Evolutionary conservation across 2,329 filamentous ascomycete genomes (phyloP), one percentile per base, ranked within the genome.

Genomic region (Arthrobotrys sphaeroides): DNA sequence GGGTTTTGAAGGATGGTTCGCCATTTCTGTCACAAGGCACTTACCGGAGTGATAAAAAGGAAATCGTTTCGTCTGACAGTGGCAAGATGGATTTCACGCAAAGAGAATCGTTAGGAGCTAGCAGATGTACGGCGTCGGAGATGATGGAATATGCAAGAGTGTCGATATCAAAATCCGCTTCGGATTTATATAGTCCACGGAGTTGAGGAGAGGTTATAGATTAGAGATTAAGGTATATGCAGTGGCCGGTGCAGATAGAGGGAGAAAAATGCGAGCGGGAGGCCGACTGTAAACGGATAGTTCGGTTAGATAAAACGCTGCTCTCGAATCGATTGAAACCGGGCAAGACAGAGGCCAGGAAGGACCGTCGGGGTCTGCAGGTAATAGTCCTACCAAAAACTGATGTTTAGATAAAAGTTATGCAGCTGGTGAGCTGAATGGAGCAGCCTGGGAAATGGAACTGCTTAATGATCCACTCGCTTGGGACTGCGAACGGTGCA

Each of bases 281-380:
- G 40, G 43, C 69, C 69, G 69, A 66, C 42, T 66, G 42, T 67
- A 61, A 67, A 73, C 69, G 69, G 69, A 73, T 67, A 73, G 62
- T 67, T 73, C 69, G 69, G 69, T 67, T 73, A 73, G 69, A 73
- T 73, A 73, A 67, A 73, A 73, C 69, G 69, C 69, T 47, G 69
- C 57, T 43, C 26, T 73, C 69, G 45, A 65, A 73, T 73, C 69
- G 69, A 73, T 73, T 73, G 69, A 47, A 60, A 43, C 53, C 61
- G 49, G 69, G 49, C 38, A 70, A 38, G 22, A 24, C 59, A 61
- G 49, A 67, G 53, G 61, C 69, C 33, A 60, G 69, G 69, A 73
- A 73, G 69, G 61, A 67, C 61, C 43, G 43, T 73, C 47, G 24
- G 61, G 53, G 60, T 65, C 51, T 53, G 40, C 60, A 65, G 18